Evolutionary conservation across 2,329 filamentous ascomycete species (phyloP).

Genomic region (Metarhizium sp.): DNA sequence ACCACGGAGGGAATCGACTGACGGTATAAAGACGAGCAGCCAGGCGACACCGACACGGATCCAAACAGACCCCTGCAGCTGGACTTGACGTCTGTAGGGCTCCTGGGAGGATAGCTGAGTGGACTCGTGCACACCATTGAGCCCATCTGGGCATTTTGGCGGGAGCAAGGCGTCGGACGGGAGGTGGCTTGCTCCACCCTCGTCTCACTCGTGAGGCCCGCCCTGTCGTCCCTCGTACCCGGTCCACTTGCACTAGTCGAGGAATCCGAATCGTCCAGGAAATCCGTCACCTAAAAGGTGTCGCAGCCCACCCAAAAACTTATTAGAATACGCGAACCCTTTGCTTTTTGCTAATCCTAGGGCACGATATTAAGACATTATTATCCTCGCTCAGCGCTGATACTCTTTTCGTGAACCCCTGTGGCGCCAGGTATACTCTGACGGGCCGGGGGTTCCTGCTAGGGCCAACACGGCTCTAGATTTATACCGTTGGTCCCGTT

Average conservation of each 20-base stretch:
- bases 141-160: not conserved
- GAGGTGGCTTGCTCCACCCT: conserved; percentile 2
- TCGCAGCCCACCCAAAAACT: not conserved
- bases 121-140: not conserved
- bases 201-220: not conserved
- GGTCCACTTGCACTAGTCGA: not conserved
- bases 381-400: not conserved
- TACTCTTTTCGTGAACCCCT: not conserved
- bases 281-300: not conserved
- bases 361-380: not conserved
- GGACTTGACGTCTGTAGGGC: not conserved
- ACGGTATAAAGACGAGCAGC: not conserved
- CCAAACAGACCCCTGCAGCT: not conserved
- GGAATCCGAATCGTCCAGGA: not conserved
- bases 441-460: not conserved
- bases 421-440: not conserved
- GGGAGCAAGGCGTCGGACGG: too few relatives aligned
- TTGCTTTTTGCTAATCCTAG: not conserved
- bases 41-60: not conserved
- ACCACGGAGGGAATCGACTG: not conserved
- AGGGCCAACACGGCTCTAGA: conserved; percentile 2
- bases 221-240: conserved; percentile 3
- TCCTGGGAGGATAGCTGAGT: too few relatives aligned
- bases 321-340: not conserved
- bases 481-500: not conserved